Evolutionary conservation across 148 eudicot species (phyloP).

Genomic region (Beta vulgaris): DNA sequence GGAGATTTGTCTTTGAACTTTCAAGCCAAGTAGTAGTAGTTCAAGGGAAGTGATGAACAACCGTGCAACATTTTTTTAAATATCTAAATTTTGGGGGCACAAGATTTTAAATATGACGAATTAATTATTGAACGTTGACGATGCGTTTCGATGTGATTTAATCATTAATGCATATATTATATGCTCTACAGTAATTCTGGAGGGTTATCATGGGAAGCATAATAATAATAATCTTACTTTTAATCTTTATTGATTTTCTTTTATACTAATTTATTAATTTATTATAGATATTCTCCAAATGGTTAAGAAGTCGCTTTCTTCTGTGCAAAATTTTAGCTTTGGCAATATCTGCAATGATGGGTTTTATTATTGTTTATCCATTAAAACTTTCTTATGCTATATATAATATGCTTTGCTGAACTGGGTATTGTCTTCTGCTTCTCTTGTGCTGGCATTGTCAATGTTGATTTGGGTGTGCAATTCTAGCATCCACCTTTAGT

Average conservation of each 20-base stretch:
- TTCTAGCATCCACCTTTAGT: background rate
- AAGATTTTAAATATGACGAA: background rate
- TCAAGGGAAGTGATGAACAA: background rate
- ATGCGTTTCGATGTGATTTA: background rate
- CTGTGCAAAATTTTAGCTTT: constrained; percentile 26
- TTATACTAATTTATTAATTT: too few species aligned
- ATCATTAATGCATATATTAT: background rate
- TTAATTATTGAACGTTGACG: background rate
- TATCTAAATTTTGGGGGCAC: background rate
- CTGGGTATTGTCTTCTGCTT: background rate
- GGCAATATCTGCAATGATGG: constrained; percentile 14
- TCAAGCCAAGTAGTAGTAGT: constrained; percentile 19
- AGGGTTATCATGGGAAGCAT: constrained; percentile 31
- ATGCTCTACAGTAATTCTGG: constrained; percentile 4
- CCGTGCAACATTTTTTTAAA: constrained; percentile 13
- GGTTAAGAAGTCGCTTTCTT: constrained; percentile 33
- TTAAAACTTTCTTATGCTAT: background rate
- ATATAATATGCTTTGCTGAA: background rate
- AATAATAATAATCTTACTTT: constrained; percentile 21
- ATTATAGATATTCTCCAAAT: constrained; percentile 11
- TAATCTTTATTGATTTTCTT: constrained; percentile 23
- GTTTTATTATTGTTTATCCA: constrained; percentile 11
- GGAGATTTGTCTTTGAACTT: constrained; percentile 13
- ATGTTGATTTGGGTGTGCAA: constrained; percentile 13
- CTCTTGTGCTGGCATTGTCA: background rate